Evolutionary conservation across 495 filamentous ascomycete genomes (phyloP).

Genomic region (Penicillium ucsense): DNA sequence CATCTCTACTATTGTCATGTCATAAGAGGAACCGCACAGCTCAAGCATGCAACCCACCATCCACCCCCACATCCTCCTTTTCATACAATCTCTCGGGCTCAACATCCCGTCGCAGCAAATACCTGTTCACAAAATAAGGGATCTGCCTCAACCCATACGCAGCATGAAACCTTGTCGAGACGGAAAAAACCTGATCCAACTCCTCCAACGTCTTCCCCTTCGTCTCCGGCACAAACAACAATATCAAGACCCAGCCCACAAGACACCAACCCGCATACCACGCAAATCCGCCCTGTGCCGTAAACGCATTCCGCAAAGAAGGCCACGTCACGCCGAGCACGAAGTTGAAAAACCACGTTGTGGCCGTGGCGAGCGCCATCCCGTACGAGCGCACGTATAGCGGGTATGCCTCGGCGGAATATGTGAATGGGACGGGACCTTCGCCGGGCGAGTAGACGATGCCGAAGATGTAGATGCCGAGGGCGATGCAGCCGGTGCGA

Average conservation of each 20-base stretch:
- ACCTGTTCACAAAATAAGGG: constrained; percentile 35
- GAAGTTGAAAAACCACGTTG: constrained; percentile 49
- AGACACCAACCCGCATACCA: constrained; percentile 47
- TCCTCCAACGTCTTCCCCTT: constrained; percentile 39
- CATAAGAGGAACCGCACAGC: not conserved
- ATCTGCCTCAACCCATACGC: constrained; percentile 39
- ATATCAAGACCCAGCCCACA: constrained; percentile 38
- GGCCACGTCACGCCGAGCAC: constrained; percentile 45
- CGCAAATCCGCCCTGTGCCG: constrained; percentile 42
- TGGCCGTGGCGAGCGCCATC: constrained; percentile 60
- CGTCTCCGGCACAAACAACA: constrained; percentile 43
- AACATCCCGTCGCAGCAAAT: constrained; percentile 29
- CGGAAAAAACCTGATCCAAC: constrained; percentile 42
- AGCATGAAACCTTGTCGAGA: constrained; percentile 39
- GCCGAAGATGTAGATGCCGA: constrained; percentile 68
- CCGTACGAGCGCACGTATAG: constrained; percentile 63
- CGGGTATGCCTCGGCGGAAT: constrained; percentile 73
- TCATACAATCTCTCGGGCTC: constrained; percentile 32
- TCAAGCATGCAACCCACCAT: constrained; percentile 21
- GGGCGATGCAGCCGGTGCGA: constrained; percentile 48
- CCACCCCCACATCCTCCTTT: constrained; percentile 18
- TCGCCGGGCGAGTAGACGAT: constrained; percentile 71
- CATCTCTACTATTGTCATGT: not conserved
- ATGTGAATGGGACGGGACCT: constrained; percentile 77
- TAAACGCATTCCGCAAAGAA: constrained; percentile 42